Percentiles rank a stretch among this genome's conserved stretches.
Evolutionary conservation across 257 asterid genomes (phyloP).

Genomic region (Coffea canephora): DNA sequence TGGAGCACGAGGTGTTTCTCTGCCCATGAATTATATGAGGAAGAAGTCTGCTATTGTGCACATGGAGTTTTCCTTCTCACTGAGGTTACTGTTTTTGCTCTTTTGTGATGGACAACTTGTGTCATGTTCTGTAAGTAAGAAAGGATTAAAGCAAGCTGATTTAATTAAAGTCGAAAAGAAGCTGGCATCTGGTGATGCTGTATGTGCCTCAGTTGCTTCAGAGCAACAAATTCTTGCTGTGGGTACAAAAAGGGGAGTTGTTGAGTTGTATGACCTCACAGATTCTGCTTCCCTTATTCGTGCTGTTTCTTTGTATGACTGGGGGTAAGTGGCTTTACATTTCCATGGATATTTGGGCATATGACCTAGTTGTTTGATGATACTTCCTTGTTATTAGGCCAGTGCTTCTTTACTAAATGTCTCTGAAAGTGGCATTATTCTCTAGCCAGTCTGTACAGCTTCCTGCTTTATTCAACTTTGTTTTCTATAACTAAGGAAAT

Average conservation of each 20-base stretch:
- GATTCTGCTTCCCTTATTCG: slow-evolving; percentile 76
- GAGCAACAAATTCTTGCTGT: slow-evolving; percentile 97
- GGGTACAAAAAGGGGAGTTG: slow-evolving; percentile 81
- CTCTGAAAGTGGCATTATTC: neutral
- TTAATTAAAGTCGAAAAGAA: slow-evolving; percentile 64
- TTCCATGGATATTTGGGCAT: slow-evolving; percentile 17
- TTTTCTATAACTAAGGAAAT: neutral
- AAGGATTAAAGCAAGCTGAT: slow-evolving; percentile 73
- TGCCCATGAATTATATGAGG: slow-evolving; percentile 31
- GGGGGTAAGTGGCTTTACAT: slow-evolving; percentile 71
- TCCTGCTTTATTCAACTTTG: neutral
- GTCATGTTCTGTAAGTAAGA: slow-evolving; percentile 84
- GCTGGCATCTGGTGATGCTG: slow-evolving; percentile 74
- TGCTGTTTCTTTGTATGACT: slow-evolving; percentile 79
- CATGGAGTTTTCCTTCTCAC: slow-evolving; percentile 61
- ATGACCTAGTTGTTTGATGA: neutral
- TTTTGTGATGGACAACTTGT: slow-evolving; percentile 76
- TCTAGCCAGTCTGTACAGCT: too few species aligned
- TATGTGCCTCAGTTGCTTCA: slow-evolving; percentile 82
- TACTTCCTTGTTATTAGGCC: neutral
- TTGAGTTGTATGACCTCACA: slow-evolving; percentile 87
- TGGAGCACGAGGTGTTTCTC: slow-evolving; percentile 40
- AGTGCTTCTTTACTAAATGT: neutral
- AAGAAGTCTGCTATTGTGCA: slow-evolving; percentile 60
- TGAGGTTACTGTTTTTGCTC: slow-evolving; percentile 72